These are phyloP conservation scores for Iris macrosiphon DNA, from an alignment of 106 monocot genomes.

Conservation along the genomic window DNA sequence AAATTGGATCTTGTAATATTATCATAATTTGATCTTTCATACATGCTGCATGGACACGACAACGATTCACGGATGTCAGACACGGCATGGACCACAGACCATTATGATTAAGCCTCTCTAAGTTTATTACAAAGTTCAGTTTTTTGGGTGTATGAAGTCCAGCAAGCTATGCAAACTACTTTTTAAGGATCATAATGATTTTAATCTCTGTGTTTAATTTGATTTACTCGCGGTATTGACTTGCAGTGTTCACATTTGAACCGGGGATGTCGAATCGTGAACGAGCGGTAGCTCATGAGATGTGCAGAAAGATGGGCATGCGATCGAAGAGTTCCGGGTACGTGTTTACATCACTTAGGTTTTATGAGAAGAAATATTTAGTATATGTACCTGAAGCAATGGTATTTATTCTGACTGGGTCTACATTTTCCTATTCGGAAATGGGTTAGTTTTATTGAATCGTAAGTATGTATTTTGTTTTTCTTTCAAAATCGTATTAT, in stretches of 20 bases:
- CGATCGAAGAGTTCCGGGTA: conserved; percentile 80
- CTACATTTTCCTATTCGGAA: background rate
- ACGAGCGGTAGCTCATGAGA: conserved; percentile 54
- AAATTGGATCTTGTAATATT: too few relatives aligned
- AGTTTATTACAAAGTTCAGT: background rate
- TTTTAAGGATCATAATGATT: background rate
- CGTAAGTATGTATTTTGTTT: too few relatives aligned
- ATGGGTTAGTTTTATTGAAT: too few relatives aligned
- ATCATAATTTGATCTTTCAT: too few relatives aligned
- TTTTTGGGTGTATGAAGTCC: background rate
- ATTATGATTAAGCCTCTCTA: too few relatives aligned
- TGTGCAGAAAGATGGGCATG: conserved; percentile 83
- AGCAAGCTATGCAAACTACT: background rate
- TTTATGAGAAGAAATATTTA: background rate
- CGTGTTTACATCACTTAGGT: conserved; percentile 7
- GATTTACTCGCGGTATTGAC: background rate
- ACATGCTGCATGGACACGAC: too few relatives aligned
- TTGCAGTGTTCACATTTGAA: conserved; percentile 67
- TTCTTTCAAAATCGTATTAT: too few relatives aligned
- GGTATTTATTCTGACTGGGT: background rate
- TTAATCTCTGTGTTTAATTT: background rate
- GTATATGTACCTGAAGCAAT: background rate
- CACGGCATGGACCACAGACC: too few relatives aligned
- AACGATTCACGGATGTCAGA: too few relatives aligned
- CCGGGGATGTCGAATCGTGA: conserved; percentile 62